Base-by-base conservation (phyloP, 2,329 filamentous ascomycete species). In the Diaporthe sp. region DNA sequence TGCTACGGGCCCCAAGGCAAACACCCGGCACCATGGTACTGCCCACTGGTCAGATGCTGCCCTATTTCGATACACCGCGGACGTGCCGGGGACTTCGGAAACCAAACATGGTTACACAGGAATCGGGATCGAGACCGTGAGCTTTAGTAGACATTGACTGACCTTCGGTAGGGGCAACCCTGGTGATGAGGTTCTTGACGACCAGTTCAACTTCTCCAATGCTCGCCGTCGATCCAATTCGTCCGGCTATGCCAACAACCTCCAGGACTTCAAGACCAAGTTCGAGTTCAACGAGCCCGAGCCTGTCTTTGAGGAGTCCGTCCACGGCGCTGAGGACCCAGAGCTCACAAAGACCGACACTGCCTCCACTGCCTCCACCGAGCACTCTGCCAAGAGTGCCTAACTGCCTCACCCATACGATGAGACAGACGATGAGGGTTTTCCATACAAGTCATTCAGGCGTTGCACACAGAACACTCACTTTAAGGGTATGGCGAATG, bases 201-300 rank as follows among this genome's bases (percentile, higher is more conserved):
- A 94, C 80, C 88, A 91, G 78, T 97, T 97, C 87, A 95, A 92
- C 81, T 92, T 97, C 81, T 90, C 89, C 87, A 97, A 98, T 80
- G 88, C 94, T 73, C 95, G 96, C 77, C 97, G 96, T 83, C 95
- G 94, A 83, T 97, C 94, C 85, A 98, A 98, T 88, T 96, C 94
- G 83, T 96, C 93, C 86, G 92, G 89, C 80, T 89, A 93, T 79
- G 92, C 91, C 72, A 89, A 91, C 80, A 88, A 91, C 79, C 86
- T 94, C 79, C 89, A 90, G 75, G 91, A 96, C 82, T 94, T 98
- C 87, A 97, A 97, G 90, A 97, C 96, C 85, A 99, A 99, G 87
- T 98, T 98, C 83, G 97, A 99, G 85, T 88, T 94, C 79, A 89
- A 95, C 82, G 97, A 98, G 79, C 88, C 91, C 25, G 96, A 98